A percentile compares a stretch with the other conserved stretches of the same genome.
Conservation (phyloP, 176 grass and related monocot genomes). For the Puccinellia tenuiflora region DNA sequence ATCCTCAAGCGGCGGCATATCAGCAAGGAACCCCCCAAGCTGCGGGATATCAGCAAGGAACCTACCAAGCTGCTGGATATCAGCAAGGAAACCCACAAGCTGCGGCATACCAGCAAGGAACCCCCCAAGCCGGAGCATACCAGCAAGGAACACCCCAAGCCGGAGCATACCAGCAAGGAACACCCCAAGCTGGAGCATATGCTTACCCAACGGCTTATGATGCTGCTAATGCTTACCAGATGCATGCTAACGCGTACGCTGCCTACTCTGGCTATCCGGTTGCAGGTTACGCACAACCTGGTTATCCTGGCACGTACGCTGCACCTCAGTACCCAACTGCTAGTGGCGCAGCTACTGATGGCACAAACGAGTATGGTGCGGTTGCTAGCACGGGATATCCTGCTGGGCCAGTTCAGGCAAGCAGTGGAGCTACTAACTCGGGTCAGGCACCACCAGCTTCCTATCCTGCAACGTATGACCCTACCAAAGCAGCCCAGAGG, state of each 20-base stretch:
- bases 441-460: constrained; percentile 16
- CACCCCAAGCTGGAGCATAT: constrained; percentile 11
- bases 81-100: constrained; percentile 31
- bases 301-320: constrained; percentile 38
- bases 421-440: constrained; percentile 5
- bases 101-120: constrained; percentile 22
- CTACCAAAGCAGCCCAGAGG: constrained; percentile 23
- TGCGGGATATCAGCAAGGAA: constrained; percentile 21
- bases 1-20: not conserved
- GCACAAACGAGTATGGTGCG: not conserved
- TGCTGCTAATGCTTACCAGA: constrained; percentile 30
- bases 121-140: not conserved
- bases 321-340: constrained; percentile 26
- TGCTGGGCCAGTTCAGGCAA: constrained; percentile 20
- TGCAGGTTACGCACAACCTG: constrained; percentile 38
- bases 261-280: constrained; percentile 47
- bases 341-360: constrained; percentile 14
- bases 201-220: constrained; percentile 28
- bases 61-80: not conserved
- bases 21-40: constrained; percentile 27
- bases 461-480: constrained; percentile 19
- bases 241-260: constrained; percentile 24
- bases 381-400: constrained; percentile 32
- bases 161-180: constrained; percentile 23
- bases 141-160: constrained; percentile 15